Percentiles rank a stretch among this genome's conserved stretches.
These are phyloP conservation scores for Opeltia flavorubescens DNA, from an alignment of 495 filamentous ascomycete genomes.

Conservation along the genomic window DNA sequence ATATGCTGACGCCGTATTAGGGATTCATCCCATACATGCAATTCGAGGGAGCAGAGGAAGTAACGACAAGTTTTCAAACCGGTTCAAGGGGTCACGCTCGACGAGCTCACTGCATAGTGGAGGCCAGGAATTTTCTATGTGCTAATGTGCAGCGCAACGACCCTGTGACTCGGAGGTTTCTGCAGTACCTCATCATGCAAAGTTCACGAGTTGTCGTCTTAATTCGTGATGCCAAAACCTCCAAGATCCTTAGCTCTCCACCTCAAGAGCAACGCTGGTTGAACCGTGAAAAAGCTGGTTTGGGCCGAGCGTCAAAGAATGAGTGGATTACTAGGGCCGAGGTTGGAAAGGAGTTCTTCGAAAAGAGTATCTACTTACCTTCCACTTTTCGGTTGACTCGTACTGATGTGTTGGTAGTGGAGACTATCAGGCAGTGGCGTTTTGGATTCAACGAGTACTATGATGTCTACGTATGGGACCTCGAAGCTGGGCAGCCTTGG, in stretches of 20 bases:
- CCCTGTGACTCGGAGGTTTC: conserved; percentile 32
- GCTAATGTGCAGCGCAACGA: conserved; percentile 37
- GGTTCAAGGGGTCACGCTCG: conserved; percentile 19
- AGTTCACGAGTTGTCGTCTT: conserved; percentile 26
- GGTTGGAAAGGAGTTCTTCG: conserved; percentile 27
- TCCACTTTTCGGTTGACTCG: not conserved
- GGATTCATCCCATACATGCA: conserved; percentile 32
- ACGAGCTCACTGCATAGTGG: conserved; percentile 24
- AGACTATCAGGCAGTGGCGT: conserved; percentile 26
- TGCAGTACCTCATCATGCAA: conserved; percentile 34
- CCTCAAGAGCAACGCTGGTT: conserved; percentile 32
- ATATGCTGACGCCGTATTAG: conserved; percentile 7
- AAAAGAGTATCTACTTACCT: conserved; percentile 14
- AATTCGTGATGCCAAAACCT: conserved; percentile 34
- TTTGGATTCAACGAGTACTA: conserved; percentile 36
- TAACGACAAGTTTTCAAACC: conserved; percentile 19
- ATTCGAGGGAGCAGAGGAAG: conserved; percentile 19
- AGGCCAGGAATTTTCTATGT: conserved; percentile 35
- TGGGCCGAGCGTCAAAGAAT: conserved; percentile 28
- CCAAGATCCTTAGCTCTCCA: conserved; percentile 29
- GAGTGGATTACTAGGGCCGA: conserved; percentile 24
- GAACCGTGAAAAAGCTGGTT: conserved; percentile 26
- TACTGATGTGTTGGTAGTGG: not conserved
- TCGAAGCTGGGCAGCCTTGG: conserved; percentile 20
- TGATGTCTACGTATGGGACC: conserved; percentile 38